A percentile compares a stretch with the other conserved stretches of the same genome.
Conservation (phyloP, 345 rosid species). For the Lagerstroemia speciosa region DNA sequence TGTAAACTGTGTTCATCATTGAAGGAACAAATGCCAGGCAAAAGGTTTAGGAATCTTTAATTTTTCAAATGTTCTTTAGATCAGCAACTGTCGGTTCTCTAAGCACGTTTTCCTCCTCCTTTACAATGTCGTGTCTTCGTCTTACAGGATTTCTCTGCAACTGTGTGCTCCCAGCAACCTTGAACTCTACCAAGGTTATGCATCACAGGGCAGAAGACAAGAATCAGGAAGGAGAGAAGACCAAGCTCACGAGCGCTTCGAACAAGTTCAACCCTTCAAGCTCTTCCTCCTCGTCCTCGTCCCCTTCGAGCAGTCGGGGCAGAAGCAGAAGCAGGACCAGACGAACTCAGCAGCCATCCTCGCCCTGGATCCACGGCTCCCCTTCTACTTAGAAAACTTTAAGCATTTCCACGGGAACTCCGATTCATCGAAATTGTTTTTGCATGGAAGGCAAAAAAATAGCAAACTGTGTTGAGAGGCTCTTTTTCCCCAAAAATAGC, state of each 20-base stretch:
- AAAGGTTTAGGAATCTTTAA: neutral
- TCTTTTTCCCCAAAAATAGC: too few species aligned
- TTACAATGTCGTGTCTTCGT: too few species aligned
- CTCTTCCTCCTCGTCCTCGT: constrained; percentile 50
- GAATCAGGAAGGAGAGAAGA: constrained; percentile 49
- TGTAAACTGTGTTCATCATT: neutral
- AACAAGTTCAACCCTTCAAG: constrained; percentile 35
- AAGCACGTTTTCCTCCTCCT: neutral
- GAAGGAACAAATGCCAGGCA: neutral
- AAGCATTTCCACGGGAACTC: neutral
- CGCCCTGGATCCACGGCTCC: constrained; percentile 42
- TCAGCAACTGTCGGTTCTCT: neutral
- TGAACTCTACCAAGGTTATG: constrained; percentile 55
- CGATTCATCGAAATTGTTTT: neutral
- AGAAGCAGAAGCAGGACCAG: constrained; percentile 67
- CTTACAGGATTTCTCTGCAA: constrained; percentile 68
- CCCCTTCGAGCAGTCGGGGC: constrained; percentile 36
- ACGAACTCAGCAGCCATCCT: constrained; percentile 47
- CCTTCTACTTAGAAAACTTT: neutral
- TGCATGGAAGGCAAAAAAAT: neutral
- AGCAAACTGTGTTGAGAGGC: too few species aligned
- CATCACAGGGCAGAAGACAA: constrained; percentile 56
- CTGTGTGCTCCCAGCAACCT: constrained; percentile 84
- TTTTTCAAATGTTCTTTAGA: neutral
- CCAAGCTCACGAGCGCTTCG: constrained; percentile 42